Evolutionary conservation across 202 grass and related monocot species (phyloP).

Genomic region (Elaeis oleifera): DNA sequence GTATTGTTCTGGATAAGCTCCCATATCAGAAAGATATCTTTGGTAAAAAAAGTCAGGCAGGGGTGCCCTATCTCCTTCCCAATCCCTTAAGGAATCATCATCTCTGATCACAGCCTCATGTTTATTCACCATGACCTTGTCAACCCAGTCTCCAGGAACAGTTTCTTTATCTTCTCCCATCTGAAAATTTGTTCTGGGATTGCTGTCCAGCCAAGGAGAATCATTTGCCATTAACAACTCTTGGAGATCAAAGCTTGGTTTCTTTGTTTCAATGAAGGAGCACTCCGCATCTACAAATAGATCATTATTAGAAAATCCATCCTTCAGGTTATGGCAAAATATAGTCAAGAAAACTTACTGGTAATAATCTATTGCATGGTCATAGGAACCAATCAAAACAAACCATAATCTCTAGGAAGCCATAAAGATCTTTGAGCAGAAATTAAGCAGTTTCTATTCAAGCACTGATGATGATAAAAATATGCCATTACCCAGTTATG

Average conservation of each 20-base stretch:
- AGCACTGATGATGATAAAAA: no score
- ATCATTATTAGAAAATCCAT: no score
- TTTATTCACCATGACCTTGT: constrained; percentile 90
- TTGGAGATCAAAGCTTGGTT: constrained; percentile 85
- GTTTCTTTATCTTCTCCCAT: constrained; percentile 70
- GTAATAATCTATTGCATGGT: no score
- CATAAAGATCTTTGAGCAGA: no score
- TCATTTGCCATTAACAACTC: constrained; percentile 70
- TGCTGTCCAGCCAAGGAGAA: constrained; percentile 66
- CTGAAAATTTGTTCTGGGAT: constrained; percentile 61
- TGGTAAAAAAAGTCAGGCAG: constrained; percentile 90
- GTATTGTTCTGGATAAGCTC: constrained; percentile 32
- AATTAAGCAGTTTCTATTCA: no score
- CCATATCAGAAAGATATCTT: constrained; percentile 49
- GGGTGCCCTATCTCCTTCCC: constrained; percentile 63
- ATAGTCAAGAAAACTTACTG: no score
- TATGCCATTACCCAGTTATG: no score
- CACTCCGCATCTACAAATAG: constrained; percentile 48
- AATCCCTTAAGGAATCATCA: constrained; percentile 48
- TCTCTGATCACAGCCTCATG: background rate
- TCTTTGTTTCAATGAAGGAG: constrained; percentile 57
- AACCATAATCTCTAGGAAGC: no score
- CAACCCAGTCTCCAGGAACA: constrained; percentile 69
- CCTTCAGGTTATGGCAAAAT: no score
- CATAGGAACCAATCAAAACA: no score